phyloP scores from a whole-genome alignment of 768 basidiomycete species.

The Tylopilus rubrobrunneus region DNA sequence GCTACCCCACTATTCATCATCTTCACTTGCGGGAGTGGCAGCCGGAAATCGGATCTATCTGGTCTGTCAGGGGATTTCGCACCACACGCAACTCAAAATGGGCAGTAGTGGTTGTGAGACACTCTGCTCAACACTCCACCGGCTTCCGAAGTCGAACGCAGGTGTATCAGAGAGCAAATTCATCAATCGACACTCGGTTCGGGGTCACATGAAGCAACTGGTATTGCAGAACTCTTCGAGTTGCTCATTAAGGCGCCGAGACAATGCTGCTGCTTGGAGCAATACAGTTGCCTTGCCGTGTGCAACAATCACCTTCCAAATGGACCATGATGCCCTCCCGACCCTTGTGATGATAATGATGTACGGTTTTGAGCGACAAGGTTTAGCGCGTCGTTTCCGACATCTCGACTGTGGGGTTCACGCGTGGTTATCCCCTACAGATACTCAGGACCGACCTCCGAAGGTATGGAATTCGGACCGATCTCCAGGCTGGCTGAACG shows the following conservation, averaged over 20 bases:
- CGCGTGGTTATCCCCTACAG: not conserved
- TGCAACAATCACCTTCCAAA: conserved; percentile 2
- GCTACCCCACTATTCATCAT: not conserved
- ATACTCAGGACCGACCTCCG: conserved; percentile 9
- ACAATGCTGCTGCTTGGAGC: not conserved
- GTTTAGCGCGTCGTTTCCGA: not conserved
- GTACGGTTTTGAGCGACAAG: not conserved
- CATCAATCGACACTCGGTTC: not conserved
- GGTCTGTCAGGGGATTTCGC: not conserved
- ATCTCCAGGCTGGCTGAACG: not conserved
- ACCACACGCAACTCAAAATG: conserved; percentile 4
- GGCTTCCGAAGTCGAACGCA: not conserved
- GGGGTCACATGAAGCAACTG: not conserved
- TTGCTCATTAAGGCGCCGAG: not conserved
- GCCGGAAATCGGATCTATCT: not conserved
- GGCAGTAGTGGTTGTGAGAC: not conserved
- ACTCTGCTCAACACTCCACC: not conserved
- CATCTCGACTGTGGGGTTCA: conserved; percentile 4
- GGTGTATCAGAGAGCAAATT: not conserved
- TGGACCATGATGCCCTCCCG: not conserved
- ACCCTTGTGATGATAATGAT: not conserved
- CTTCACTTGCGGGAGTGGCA: not conserved
- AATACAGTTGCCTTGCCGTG: not conserved
- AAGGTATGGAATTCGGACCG: conserved; percentile 2
- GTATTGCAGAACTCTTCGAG: not conserved